A percentile compares a stretch with the other conserved stretches of the same genome.
These are phyloP conservation scores for Capsella bursapastoris DNA, from an alignment of 345 rosid genomes.

Conservation along the genomic window DNA sequence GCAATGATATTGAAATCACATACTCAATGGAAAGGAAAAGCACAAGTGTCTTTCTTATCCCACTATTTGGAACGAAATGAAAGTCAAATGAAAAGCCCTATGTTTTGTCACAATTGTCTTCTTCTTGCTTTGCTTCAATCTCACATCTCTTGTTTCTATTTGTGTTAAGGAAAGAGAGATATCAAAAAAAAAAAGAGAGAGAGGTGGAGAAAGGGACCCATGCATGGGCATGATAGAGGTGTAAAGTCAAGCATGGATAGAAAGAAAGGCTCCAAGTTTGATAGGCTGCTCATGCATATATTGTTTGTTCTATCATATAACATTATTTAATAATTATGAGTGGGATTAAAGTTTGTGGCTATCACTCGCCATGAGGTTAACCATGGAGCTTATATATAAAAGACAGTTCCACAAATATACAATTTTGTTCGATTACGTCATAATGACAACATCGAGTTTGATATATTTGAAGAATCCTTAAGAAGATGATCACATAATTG, in stretches of 20 bases:
- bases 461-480: neutral
- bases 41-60: conserved; percentile 29
- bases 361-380: conserved; percentile 38
- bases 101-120: conserved; percentile 36
- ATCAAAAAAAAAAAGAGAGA: neutral
- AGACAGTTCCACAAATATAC: conserved; percentile 10
- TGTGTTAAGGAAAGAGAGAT: conserved; percentile 16
- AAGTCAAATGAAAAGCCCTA: conserved; percentile 42
- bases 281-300: conserved; percentile 48
- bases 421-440: conserved; percentile 32
- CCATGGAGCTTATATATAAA: conserved; percentile 19
- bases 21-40: conserved; percentile 36
- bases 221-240: conserved; percentile 48
- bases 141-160: conserved; percentile 40
- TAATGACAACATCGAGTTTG: conserved; percentile 34
- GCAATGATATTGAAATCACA: conserved; percentile 43
- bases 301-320: conserved; percentile 25
- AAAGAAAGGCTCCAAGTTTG: conserved; percentile 44
- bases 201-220: conserved; percentile 49
- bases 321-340: conserved; percentile 38
- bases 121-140: conserved; percentile 42
- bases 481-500: neutral
- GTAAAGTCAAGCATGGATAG: conserved; percentile 47
- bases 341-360: conserved; percentile 43
- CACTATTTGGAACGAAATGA: conserved; percentile 36